These are phyloP conservation scores for Firmiana major DNA, from an alignment of 345 rosid species.

Conservation along the genomic window DNA sequence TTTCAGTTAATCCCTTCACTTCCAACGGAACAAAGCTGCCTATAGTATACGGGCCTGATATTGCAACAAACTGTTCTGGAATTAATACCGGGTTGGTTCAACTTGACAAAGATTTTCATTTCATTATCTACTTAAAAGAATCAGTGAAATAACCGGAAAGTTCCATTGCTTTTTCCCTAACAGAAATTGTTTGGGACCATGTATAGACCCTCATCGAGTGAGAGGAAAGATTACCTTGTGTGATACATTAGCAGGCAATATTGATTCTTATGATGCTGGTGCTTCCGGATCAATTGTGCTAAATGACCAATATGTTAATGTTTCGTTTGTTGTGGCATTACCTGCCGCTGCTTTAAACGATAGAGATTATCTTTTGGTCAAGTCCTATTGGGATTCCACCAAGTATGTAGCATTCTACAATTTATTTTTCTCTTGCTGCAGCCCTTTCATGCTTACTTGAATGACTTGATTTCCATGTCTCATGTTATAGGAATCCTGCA, in stretches of 20 bases:
- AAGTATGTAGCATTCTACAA: slow-evolving; percentile 20
- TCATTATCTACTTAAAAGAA: not conserved
- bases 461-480: not conserved
- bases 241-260: not conserved
- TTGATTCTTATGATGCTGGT: slow-evolving; percentile 21
- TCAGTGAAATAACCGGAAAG: not conserved
- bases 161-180: not conserved
- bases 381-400: slow-evolving; percentile 24
- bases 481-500: slow-evolving; percentile 4
- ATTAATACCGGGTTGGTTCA: slow-evolving; percentile 11
- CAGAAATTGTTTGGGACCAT: slow-evolving; percentile 37
- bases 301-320: not conserved
- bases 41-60: slow-evolving; percentile 37
- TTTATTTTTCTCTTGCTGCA: not conserved
- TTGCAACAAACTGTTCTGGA: not conserved
- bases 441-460: not conserved
- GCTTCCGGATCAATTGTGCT: slow-evolving; percentile 33
- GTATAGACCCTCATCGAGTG: slow-evolving; percentile 33
- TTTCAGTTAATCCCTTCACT: slow-evolving; percentile 44
- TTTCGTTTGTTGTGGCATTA: slow-evolving; percentile 13
- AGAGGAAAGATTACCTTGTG: slow-evolving; percentile 60
- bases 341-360: slow-evolving; percentile 13
- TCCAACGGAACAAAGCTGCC: slow-evolving; percentile 31
- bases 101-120: not conserved
- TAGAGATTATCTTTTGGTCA: slow-evolving; percentile 1